These are phyloP conservation scores for Trametes versicolor DNA, from an alignment of 1,284 basidiomycete genomes.

Conservation along the genomic window DNA sequence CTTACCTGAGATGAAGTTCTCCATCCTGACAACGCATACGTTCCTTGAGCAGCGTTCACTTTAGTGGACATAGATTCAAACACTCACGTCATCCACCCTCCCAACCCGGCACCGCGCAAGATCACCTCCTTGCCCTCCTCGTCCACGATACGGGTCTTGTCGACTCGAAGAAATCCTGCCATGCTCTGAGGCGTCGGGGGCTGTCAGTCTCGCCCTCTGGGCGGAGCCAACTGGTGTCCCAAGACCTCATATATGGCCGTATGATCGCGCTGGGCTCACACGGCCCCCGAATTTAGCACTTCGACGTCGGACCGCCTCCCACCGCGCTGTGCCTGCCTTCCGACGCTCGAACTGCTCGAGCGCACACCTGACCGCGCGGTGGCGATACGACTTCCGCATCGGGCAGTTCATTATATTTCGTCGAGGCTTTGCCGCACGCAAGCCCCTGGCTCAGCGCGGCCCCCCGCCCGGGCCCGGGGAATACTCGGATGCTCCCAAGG, in stretches of 20 bases:
- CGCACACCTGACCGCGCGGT: slow-evolving; percentile 16
- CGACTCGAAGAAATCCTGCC: slow-evolving; percentile 25
- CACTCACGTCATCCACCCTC: slow-evolving; percentile 77
- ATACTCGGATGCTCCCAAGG: neutral
- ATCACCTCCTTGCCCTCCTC: slow-evolving; percentile 63
- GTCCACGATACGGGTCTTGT: slow-evolving; percentile 54
- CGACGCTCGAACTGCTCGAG: neutral
- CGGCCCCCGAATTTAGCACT: slow-evolving; percentile 15
- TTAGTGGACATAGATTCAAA: neutral
- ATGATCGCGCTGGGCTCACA: slow-evolving; percentile 11
- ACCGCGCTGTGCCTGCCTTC: slow-evolving; percentile 6
- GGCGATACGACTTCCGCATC: slow-evolving; percentile 9
- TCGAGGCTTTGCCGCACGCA: slow-evolving; percentile 11
- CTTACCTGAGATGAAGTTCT: slow-evolving; percentile 67
- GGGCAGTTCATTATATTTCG: slow-evolving; percentile 3
- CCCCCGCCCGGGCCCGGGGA: neutral
- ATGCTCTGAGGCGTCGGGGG: slow-evolving; percentile 13
- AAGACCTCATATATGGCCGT: slow-evolving; percentile 9
- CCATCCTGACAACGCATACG: slow-evolving; percentile 53
- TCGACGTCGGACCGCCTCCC: slow-evolving; percentile 5
- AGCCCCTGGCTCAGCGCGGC: neutral
- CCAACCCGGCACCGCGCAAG: slow-evolving; percentile 73
- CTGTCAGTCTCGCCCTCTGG: slow-evolving; percentile 53
- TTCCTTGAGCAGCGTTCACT: neutral
- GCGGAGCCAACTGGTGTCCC: neutral